Evolutionary conservation across 768 basidiomycete species (phyloP), one percentile per base, ranked within the genome.

Genomic region (Podaxis sp.): DNA sequence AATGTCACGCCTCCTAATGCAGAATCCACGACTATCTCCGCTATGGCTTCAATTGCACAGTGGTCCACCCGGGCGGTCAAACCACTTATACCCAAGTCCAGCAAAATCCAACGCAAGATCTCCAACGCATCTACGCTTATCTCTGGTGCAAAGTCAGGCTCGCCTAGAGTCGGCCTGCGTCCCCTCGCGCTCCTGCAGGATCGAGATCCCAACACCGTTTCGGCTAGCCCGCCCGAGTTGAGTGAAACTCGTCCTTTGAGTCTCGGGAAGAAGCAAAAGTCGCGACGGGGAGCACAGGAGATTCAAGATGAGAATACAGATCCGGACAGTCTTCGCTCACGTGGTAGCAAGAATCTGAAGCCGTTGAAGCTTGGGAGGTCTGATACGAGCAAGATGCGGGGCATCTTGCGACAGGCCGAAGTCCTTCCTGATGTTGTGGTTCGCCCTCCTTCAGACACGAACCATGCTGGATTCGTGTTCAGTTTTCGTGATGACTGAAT

Each of bases 341-440:
- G 72, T 65, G 74, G 71, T 66, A 79, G 73, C 73, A 82, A 79
- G 72, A 78, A 80, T 67, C 66, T 87, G 74, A 87, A 82, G 78
- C 81, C 85, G 64, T 74, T 89, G 67, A 82, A 77, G 66, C 84
- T 91, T 63, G 77, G 76, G 52, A 78, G 87, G 66, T 86, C 83
- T 38, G 87, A 89, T 65, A 89, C 88, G 37, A 80, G 77, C 70
- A 88, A 85, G 73, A 73, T 83, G 71, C 84, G 87, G 58, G 87
- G 82, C 51, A 67, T 79, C 60, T 78, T 88, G 65, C 77, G 85
- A 68, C 80, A 81, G 72, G 74, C 72, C 41, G 87, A 87, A 75
- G 76, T 80, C 56, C 73, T 89, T 33, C 87, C 88, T 36, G 79
- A 82, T 44, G 85, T 89, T 30, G 78, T 87, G 59, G 79, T 89